Evolutionary conservation across 768 basidiomycete species (phyloP), one percentile per base, ranked within the genome.

Genomic region (Fomitopsis serialis): DNA sequence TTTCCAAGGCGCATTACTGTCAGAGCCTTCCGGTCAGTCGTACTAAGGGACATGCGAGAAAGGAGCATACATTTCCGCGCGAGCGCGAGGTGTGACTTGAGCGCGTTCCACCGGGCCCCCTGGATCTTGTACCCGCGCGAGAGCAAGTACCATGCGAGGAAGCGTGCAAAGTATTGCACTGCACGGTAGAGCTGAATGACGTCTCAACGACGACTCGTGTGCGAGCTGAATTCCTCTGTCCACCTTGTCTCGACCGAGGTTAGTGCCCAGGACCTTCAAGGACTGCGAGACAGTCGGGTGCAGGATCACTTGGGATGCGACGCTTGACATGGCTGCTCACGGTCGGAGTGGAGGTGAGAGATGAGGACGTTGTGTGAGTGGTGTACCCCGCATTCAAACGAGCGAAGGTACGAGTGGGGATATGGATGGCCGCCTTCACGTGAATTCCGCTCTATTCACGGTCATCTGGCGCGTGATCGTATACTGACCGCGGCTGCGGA

Each of bases 1-100:
- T 98, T 96, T 61, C 93, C 92, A 50, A 99, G 75, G 15, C 97
- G 84, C 78, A 98, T 76, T 35, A 97, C 96, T 98, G 58, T 22
- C 12, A 13, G 15, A 13, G 27, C 17, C 17, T 42, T 34, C 23
- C 9, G 37, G 34, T 10, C 42, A 50, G 48, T 56, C 34, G 48
- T 42, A 37, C 50, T 52, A 54, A 52, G 40, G 44, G 25, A 22
- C n/a, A 44, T 13, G n/a, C 29, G 25, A 21, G 35, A n/a, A 50
- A 34, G 32, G 11, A 17, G 56, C 66, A 45, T 48, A 97, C 96
- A 75, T 72, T 96, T 98, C 58, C 97, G 79, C 29, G 84, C 90
- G 11, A 80, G 81, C 3, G 82, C 93, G 22, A 99, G 80, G 64
- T 92, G 90, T 25, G 74, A 73, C 71, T 98, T 98, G 61, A 98